These are phyloP conservation scores for Spergularia azorica DNA, from an alignment of 179 eudicot genomes.

Conservation along the genomic window DNA sequence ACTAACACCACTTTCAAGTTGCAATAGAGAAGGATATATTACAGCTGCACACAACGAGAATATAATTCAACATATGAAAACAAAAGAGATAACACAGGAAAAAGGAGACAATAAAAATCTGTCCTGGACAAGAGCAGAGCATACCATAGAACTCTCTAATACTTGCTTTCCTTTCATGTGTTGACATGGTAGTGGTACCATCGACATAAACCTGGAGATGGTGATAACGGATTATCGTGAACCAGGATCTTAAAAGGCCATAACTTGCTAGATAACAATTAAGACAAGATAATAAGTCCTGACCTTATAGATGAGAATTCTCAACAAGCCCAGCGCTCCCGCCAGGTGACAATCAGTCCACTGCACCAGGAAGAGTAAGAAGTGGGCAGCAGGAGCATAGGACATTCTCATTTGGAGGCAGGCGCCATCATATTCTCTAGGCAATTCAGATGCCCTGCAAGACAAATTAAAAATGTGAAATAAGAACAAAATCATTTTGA, in stretches of 20 bases:
- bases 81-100: neutral
- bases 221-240: constrained; percentile 12
- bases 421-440: constrained; percentile 94
- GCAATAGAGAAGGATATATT: constrained; percentile 87
- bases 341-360: constrained; percentile 97
- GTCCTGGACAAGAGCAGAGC: constrained; percentile 16
- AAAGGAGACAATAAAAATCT: neutral
- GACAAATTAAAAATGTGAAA: neutral
- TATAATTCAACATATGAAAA: constrained; percentile 1
- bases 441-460: constrained; percentile 83
- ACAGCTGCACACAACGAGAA: constrained; percentile 48
- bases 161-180: constrained; percentile 93
- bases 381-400: constrained; percentile 92
- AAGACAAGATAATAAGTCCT: neutral
- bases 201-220: constrained; percentile 79
- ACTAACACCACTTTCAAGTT: constrained; percentile 87
- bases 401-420: constrained; percentile 98
- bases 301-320: constrained; percentile 90
- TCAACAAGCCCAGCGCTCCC: constrained; percentile 83
- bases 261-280: neutral
- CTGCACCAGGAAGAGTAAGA: constrained; percentile 93
- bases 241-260: neutral
- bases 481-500: neutral
- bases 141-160: constrained; percentile 91
- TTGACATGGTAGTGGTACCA: constrained; percentile 97